Evolutionary conservation across 768 basidiomycete genomes (phyloP), one percentile per base, ranked within the genome.

Genomic region (Tephrocybe sp.): DNA sequence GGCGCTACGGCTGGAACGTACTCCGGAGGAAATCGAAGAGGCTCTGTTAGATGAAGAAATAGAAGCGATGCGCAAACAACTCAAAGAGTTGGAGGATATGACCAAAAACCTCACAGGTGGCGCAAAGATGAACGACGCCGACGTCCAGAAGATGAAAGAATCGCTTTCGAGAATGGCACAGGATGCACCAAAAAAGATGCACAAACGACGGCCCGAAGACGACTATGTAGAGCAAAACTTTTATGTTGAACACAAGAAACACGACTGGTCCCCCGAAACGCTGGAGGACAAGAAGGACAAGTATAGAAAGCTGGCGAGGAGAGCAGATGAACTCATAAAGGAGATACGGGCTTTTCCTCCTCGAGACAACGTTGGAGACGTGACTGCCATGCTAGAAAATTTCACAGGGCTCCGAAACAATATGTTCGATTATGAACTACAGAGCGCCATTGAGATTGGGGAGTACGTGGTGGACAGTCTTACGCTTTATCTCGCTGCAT

Each of bases 301-400:
- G 15, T 39, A 32, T 32, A 25, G 30, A 11, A 12, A 2, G 11
- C 24, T 47, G 32, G 20, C 18, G 12, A 33, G 1, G 33, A 41
- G 17, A 28, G 17, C 26, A 8, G 40, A 53, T 24, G 45, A 21
- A 10, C 11, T 42, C 4, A 17, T 53, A 14, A 28, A 47, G 9
- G 38, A 47, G 24, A 41, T 53, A 45, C 32, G 47, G 45, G 39
- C 23, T 5, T 36, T 47, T 23, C 34, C 34, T 8, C 15, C 15
- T 4, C 9, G 8, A 10, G 6, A 14, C 34, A 36, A 36, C 15
- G 7, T 7, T 36, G 34, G 4, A 36, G 34, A 7, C 4, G 15
- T 36, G 4, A 4, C 7, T 4, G 11, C 6, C 11, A 15, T 36
- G 34, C 4, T 12, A 7, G 34, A 36, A 4, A 36, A 4, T 4